Evolutionary conservation across 257 asterid genomes (phyloP), one percentile per base, ranked within the genome.

Genomic region (Thymus quinquecostatus): DNA sequence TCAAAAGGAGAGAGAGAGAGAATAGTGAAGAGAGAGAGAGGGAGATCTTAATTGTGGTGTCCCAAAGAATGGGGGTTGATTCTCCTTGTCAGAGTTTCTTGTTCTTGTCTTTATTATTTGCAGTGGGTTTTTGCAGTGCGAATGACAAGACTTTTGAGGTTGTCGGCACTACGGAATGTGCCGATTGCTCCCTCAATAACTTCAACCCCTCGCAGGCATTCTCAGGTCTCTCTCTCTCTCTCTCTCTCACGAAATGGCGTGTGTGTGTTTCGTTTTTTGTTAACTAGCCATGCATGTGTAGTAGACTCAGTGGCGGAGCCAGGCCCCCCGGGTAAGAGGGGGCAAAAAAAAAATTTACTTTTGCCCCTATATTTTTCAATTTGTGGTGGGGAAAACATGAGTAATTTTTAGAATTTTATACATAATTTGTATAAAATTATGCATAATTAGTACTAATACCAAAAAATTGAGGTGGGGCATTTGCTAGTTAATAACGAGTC

Each of bases 161-260:
- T 77, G 87, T 82, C 10, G 96, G 93, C 2, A 43, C 70, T 8
- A 90, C 63, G 3, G 81, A 84, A 14, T 88, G 92, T 78, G 87
- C 84, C 6, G 96, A 88, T 43, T 88, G 96, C 62, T 60, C 63
- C 53, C 74, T 66, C 34, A 69, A 67, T 3, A 81, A 78, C 85
- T 66, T 83, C 41, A 79, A 83, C 53, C 29, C 79, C 1, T 44
- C 53, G 48, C 81, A 80, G 41, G 86, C 92, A 1, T 78, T 80
- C 69, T 60, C 84, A 70, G 92, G 96, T 88, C 34, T 29, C 48
- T 14, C 48, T 34, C 49, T 3, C 30, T 41, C 55, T n/a, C 55
- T n/a, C 64, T 58, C 59, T 30, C 14, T n/a, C 53, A 3, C 1
- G 27, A 12, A 4, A 12, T 48, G 27, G 0, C 13, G 58, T 53